phyloP scores from a whole-genome alignment of 768 basidiomycete species.

The Mycena vulgaris region DNA sequence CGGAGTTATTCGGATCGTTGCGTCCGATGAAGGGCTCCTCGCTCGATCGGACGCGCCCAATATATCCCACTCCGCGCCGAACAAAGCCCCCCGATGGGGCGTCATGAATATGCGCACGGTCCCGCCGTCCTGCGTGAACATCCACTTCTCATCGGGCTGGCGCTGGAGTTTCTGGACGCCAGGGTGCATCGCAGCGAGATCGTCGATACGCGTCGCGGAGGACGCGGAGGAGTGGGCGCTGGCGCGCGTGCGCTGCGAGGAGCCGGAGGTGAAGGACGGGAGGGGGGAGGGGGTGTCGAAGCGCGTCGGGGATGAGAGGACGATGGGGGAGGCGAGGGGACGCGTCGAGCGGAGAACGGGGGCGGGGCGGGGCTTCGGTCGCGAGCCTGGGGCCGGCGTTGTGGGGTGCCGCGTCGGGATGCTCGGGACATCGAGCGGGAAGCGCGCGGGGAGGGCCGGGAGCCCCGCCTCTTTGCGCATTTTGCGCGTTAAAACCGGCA shows the following conservation, averaged over 20 bases:
- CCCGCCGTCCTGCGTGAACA: neutral
- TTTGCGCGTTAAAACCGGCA: constrained; percentile 32
- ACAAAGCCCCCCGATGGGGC: neutral
- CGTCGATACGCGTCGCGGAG: neutral
- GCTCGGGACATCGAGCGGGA: constrained; percentile 18
- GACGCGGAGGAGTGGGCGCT: neutral
- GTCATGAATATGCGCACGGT: constrained; percentile 20
- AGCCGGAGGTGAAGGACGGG: neutral
- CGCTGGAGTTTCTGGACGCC: constrained; percentile 17
- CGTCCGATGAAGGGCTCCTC: constrained; percentile 5
- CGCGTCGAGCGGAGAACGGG: neutral
- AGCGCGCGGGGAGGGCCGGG: constrained; percentile 18
- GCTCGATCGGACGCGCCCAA: too few species aligned
- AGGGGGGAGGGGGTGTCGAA: constrained; percentile 13
- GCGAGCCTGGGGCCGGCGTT: neutral
- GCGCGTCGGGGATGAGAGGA: constrained; percentile 16
- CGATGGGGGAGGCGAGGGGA: neutral
- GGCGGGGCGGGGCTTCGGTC: neutral
- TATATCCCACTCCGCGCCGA: constrained; percentile 10
- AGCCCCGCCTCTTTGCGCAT: constrained; percentile 28
- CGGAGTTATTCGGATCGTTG: constrained; percentile 1
- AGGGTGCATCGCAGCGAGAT: constrained; percentile 7
- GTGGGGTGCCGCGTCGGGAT: neutral
- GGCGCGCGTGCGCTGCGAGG: neutral
- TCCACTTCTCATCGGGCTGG: constrained; percentile 12